Base-by-base conservation (phyloP, 345 rosid genomes). In the Eucalyptus sp. region DNA sequence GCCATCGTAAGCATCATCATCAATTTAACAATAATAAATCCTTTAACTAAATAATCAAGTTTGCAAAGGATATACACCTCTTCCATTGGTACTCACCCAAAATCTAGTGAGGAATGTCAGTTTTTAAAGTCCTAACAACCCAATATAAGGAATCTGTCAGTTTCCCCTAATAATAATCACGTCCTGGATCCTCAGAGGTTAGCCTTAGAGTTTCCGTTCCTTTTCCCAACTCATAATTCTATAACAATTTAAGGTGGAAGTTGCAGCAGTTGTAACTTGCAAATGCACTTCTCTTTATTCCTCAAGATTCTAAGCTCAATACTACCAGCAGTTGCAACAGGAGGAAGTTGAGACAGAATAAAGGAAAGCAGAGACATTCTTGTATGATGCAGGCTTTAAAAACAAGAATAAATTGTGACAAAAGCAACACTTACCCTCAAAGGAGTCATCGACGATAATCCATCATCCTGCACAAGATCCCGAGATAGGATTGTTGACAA, bases 391-490 rank as follows among this genome's bases (percentile, higher is more conserved):
- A 56, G 46, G 56, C 64, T 86, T 11, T 50, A 5, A 29, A 76
- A 76, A 76, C 46, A 37, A 71, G 46, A 66, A 84, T 44, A 81
- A 50, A 81, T 31, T 41, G 31, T 22, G 27, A 62, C 86, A 48
- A 13, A 86, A 86, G 89, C 54, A 88, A 41, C 41, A 89, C 94
- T 91, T 90, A 97, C 99, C 98, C 96, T 92, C 90, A 96, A 93
- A 48, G 97, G 92, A 90, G 93, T 91, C 88, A 96, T 95, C 51
- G 99, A 93, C 29, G 96, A 93, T 89, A 98, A 94, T 88, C 96
- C 97, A 90, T 96, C 99, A 94, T 97, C 99, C 71, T 86, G 92
- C 76, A 90, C 94, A 86, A 98, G 94, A 93, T 96, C 95, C 86
- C 89, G 90, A 56, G 94, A 92, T 87, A 98, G 95, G 92, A 97